Percentiles rank a stretch among this genome's conserved stretches.
These are phyloP conservation scores for Rhizopogon vulgaris DNA, from an alignment of 768 basidiomycete genomes.

Conservation along the genomic window DNA sequence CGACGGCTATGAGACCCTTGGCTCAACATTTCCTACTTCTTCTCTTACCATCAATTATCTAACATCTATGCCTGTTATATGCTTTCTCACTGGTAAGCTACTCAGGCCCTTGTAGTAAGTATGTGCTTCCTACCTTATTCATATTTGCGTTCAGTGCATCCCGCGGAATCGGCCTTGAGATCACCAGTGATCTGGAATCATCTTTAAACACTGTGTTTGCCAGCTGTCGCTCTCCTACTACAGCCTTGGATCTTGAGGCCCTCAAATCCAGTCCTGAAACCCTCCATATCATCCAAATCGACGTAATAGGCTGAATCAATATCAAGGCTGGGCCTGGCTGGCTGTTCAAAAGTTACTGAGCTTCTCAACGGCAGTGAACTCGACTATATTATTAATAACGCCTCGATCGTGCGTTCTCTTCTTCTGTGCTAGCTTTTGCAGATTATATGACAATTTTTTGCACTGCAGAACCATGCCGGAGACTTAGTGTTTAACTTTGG, in stretches of 20 bases:
- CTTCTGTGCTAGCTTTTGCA: background rate
- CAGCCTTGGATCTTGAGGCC: conserved; percentile 12
- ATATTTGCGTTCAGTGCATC: background rate
- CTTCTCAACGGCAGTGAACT: conserved; percentile 22
- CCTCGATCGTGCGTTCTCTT: conserved; percentile 27
- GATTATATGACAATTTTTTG: background rate
- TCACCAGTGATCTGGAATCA: conserved; percentile 1
- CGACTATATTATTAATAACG: conserved; percentile 35
- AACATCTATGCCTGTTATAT: background rate
- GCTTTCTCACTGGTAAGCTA: background rate
- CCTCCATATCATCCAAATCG: conserved; percentile 29
- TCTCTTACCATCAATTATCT: background rate
- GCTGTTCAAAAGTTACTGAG: conserved; percentile 15
- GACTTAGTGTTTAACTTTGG: conserved; percentile 24
- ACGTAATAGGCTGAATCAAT: conserved; percentile 20
- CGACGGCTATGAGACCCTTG: background rate
- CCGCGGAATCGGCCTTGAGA: conserved; percentile 9
- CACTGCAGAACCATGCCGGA: conserved; percentile 11
- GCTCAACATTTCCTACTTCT: background rate
- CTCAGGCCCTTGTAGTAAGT: no score
- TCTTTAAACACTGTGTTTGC: conserved; percentile 17
- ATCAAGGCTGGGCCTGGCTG: conserved; percentile 20
- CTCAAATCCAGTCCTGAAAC: conserved; percentile 15
- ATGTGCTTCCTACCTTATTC: background rate
- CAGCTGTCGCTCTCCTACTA: conserved; percentile 15